phyloP scores from a whole-genome alignment of 805 yeast genomes.

The Candida boleticola region DNA sequence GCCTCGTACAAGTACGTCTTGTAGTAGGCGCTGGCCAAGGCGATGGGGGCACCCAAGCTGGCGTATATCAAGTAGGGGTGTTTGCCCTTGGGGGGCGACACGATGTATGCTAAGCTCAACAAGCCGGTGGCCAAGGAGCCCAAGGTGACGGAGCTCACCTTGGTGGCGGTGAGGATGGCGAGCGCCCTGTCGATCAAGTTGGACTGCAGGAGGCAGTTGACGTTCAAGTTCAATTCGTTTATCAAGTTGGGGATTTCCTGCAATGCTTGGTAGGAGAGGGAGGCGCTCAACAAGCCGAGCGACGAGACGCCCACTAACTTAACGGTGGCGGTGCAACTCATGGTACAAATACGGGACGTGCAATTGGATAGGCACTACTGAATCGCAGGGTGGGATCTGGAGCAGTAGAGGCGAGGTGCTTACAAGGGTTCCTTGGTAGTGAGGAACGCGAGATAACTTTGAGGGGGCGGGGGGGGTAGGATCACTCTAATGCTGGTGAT shows the following conservation, averaged over 20 bases:
- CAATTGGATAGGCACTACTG: too few species aligned
- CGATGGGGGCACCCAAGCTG: constrained; percentile 50
- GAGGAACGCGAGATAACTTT: too few species aligned
- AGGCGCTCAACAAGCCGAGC: constrained; percentile 61
- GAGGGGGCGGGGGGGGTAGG: too few species aligned
- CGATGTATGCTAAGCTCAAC: constrained; percentile 54
- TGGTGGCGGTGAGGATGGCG: constrained; percentile 18
- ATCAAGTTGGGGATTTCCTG: constrained; percentile 27
- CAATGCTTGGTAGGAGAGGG: constrained; percentile 42
- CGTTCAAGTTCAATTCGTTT: constrained; percentile 23
- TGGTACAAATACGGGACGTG: not conserved
- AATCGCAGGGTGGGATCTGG: too few species aligned
- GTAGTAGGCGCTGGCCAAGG: constrained; percentile 20
- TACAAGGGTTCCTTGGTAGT: too few species aligned
- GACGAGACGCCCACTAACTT: constrained; percentile 66
- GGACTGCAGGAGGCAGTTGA: constrained; percentile 11
- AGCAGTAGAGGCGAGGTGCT: not conserved
- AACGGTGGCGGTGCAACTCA: constrained; percentile 38
- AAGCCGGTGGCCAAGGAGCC: constrained; percentile 50
- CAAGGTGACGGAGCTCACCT: constrained; percentile 26
- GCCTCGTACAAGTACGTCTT: not conserved
- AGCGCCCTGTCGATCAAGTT: constrained; percentile 13
- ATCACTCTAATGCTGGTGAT: too few species aligned
- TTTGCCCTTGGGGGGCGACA: constrained; percentile 53
- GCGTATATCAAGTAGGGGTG: constrained; percentile 76